Percentiles rank a stretch among this genome's conserved stretches.
phyloP scores from a whole-genome alignment of 1,139 yeast species.

The Candida sp. region DNA sequence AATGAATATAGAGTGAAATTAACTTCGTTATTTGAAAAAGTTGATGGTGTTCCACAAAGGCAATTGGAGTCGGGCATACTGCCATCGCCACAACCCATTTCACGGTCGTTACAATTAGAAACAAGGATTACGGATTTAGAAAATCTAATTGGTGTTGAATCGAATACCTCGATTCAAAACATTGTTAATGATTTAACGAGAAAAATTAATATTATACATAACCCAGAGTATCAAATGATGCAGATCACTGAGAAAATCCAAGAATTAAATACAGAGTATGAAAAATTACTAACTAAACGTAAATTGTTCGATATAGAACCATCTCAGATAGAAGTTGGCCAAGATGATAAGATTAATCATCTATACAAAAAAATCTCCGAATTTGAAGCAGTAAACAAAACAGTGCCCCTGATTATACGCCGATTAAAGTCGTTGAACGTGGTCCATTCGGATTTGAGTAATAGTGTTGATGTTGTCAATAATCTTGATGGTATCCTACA shows the following conservation, averaged over 20 bases:
- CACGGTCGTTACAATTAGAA: constrained; percentile 19
- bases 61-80: neutral
- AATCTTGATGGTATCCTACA: constrained; percentile 32
- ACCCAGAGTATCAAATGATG: constrained; percentile 29
- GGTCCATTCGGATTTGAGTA: constrained; percentile 40
- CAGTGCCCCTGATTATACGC: constrained; percentile 37
- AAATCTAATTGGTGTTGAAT: constrained; percentile 17
- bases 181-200: constrained; percentile 31
- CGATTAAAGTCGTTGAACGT: constrained; percentile 43
- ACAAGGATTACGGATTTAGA: constrained; percentile 20
- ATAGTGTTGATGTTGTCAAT: constrained; percentile 21
- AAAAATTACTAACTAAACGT: constrained; percentile 12
- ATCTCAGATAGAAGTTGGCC: neutral
- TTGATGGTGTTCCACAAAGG: neutral
- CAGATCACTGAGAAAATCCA: constrained; percentile 15
- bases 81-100: constrained; percentile 1
- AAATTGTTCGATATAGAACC: constrained; percentile 8
- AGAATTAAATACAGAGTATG: constrained; percentile 12
- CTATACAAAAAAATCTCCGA: constrained; percentile 34
- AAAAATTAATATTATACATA: constrained; percentile 33
- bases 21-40: neutral
- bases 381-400: constrained; percentile 27
- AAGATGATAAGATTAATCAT: constrained; percentile 29
- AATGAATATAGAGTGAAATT: constrained; percentile 3
- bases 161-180: constrained; percentile 18